A percentile compares a stretch with the other conserved stretches of the same genome.
Conservation (phyloP, 176 grass and related monocot genomes). For the Oryza longistaminata region DNA sequence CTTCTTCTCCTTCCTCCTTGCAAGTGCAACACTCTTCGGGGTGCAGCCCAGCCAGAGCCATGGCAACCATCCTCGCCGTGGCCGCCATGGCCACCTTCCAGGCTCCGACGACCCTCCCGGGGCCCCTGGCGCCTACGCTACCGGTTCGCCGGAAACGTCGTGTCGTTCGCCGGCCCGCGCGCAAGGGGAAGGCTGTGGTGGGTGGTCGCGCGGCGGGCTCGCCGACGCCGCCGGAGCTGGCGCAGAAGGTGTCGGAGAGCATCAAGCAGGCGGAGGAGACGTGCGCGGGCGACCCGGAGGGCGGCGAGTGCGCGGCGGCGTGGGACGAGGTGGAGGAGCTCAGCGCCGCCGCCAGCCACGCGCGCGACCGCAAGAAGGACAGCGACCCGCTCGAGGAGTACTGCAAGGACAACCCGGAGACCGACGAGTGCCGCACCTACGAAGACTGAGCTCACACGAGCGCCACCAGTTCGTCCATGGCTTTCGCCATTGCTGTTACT, state of each 20-base stretch:
- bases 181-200: slow-evolving; percentile 11
- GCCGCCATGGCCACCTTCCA: slow-evolving; percentile 40
- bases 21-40: slow-evolving; percentile 11
- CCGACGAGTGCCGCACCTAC: slow-evolving; percentile 89
- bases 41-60: slow-evolving; percentile 13
- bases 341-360: slow-evolving; percentile 74
- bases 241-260: slow-evolving; percentile 82
- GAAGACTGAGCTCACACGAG: slow-evolving; percentile 51
- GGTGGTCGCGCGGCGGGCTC: slow-evolving; percentile 32
- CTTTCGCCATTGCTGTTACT: slow-evolving; percentile 15
- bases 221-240: slow-evolving; percentile 62
- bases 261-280: slow-evolving; percentile 87
- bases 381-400: slow-evolving; percentile 79
- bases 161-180: slow-evolving; percentile 36
- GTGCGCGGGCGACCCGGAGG: slow-evolving; percentile 55
- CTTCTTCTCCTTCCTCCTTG: slow-evolving; percentile 10
- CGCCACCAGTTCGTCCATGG: background rate
- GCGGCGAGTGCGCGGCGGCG: slow-evolving; percentile 80
- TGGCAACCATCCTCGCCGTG: slow-evolving; percentile 48
- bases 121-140: background rate
- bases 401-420: slow-evolving; percentile 89
- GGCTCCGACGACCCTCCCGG: slow-evolving; percentile 20
- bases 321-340: slow-evolving; percentile 99
- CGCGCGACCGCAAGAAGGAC: slow-evolving; percentile 66
- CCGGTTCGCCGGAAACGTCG: slow-evolving; percentile 22